Conservation (phyloP, 2,329 filamentous ascomycete genomes). For the Colletotrichum karsti region DNA sequence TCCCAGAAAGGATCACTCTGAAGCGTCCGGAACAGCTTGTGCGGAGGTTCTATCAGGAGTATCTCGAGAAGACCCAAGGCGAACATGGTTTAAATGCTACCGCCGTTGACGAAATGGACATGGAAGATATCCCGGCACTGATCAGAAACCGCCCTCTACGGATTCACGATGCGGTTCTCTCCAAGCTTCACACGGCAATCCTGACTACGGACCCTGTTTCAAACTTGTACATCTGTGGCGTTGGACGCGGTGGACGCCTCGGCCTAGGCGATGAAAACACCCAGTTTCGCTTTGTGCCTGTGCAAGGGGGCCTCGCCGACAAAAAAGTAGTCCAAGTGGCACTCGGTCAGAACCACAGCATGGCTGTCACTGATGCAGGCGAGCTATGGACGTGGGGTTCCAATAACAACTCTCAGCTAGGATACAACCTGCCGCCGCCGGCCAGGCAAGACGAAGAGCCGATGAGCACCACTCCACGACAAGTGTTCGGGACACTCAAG, state of each 20-base stretch:
- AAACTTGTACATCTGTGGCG: slow-evolving; percentile 92
- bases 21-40: slow-evolving; percentile 82
- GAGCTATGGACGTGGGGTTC: slow-evolving; percentile 95
- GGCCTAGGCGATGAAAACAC: slow-evolving; percentile 92
- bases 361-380: slow-evolving; percentile 87
- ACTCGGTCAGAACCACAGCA: slow-evolving; percentile 88
- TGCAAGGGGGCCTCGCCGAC: slow-evolving; percentile 79
- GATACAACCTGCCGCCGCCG: slow-evolving; percentile 78
- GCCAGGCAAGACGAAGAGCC: slow-evolving; percentile 81
- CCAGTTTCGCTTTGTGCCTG: slow-evolving; percentile 83
- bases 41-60: slow-evolving; percentile 76
- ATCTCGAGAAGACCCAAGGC: slow-evolving; percentile 57
- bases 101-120: slow-evolving; percentile 32
- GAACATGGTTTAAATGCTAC: background rate
- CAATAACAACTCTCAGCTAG: slow-evolving; percentile 86
- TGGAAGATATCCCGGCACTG: slow-evolving; percentile 73
- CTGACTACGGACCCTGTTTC: slow-evolving; percentile 87
- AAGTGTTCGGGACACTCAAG: slow-evolving; percentile 92
- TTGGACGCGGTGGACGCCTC: slow-evolving; percentile 88
- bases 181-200: slow-evolving; percentile 91
- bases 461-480: slow-evolving; percentile 81
- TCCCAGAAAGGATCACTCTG: slow-evolving; percentile 83
- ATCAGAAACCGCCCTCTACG: slow-evolving; percentile 77
- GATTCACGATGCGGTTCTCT: slow-evolving; percentile 85
- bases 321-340: slow-evolving; percentile 82